phyloP scores from a whole-genome alignment of 1,284 basidiomycete species.

The Inonotus hispidus region DNA sequence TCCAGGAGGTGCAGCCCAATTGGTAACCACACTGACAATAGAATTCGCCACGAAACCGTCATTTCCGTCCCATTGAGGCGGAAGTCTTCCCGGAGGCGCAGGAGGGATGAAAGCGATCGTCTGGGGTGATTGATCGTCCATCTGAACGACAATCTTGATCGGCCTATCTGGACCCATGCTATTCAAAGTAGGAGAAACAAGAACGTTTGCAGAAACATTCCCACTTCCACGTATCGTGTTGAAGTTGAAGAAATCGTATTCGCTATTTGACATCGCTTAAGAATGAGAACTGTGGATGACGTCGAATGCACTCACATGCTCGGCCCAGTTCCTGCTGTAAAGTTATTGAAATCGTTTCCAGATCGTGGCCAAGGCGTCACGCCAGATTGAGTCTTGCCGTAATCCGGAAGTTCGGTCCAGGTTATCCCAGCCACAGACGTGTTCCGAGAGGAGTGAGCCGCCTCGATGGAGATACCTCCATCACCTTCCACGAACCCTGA shows the following conservation, averaged over 20 bases:
- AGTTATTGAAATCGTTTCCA: slow-evolving; percentile 45
- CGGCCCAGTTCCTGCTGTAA: slow-evolving; percentile 56
- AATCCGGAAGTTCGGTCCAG: slow-evolving; percentile 55
- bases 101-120: slow-evolving; percentile 47
- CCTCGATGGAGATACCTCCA: slow-evolving; percentile 61
- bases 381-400: slow-evolving; percentile 55
- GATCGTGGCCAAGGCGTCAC: slow-evolving; percentile 56
- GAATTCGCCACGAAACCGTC: slow-evolving; percentile 53
- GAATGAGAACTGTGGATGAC: not conserved
- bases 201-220: slow-evolving; percentile 41
- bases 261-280: slow-evolving; percentile 28
- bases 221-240: slow-evolving; percentile 34
- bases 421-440: slow-evolving; percentile 44
- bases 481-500: slow-evolving; percentile 54
- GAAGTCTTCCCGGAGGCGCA: slow-evolving; percentile 40
- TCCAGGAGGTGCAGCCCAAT: slow-evolving; percentile 40
- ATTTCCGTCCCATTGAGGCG: slow-evolving; percentile 41
- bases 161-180: slow-evolving; percentile 48
- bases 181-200: slow-evolving; percentile 59
- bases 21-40: slow-evolving; percentile 36
- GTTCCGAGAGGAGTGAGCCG: slow-evolving; percentile 50
- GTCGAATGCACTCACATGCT: slow-evolving; percentile 40
- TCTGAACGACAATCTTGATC: slow-evolving; percentile 49
- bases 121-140: slow-evolving; percentile 42
- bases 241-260: slow-evolving; percentile 66